These are phyloP conservation scores for Berberis thunbergii DNA, from an alignment of 164 flowering plant species.

Conservation along the genomic window DNA sequence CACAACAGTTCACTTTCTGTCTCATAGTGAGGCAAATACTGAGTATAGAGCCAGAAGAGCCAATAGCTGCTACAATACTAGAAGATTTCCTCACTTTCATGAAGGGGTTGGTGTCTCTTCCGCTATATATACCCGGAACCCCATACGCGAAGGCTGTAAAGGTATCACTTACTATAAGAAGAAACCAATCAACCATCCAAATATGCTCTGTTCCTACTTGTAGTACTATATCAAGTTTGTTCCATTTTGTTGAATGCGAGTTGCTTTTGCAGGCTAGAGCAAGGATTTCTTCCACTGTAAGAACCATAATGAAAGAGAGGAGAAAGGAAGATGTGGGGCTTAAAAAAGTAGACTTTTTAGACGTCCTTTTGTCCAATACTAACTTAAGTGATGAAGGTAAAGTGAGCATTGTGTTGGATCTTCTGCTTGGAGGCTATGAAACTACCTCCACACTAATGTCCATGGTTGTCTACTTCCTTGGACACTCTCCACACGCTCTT, in stretches of 20 bases:
- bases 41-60: slow-evolving; percentile 52
- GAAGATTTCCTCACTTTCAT: slow-evolving; percentile 54
- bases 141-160: slow-evolving; percentile 58
- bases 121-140: slow-evolving; percentile 49
- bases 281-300: slow-evolving; percentile 42
- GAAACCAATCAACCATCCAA: background rate
- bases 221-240: background rate
- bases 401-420: slow-evolving; percentile 58
- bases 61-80: slow-evolving; percentile 35
- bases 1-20: slow-evolving; percentile 50
- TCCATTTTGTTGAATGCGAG: background rate
- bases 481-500: slow-evolving; percentile 43
- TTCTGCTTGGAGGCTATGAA: slow-evolving; percentile 74
- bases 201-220: background rate
- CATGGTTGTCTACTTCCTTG: slow-evolving; percentile 55
- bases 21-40: slow-evolving; percentile 52
- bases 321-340: slow-evolving; percentile 12
- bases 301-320: slow-evolving; percentile 38
- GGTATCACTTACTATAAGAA: slow-evolving; percentile 23
- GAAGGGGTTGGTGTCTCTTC: slow-evolving; percentile 70
- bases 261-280: slow-evolving; percentile 45
- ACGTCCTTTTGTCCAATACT: slow-evolving; percentile 36
- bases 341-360: slow-evolving; percentile 46
- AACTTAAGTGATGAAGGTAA: slow-evolving; percentile 46
- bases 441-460: slow-evolving; percentile 41